These are phyloP conservation scores for Ophiostoma angusticollis DNA, from an alignment of 2,329 filamentous ascomycete genomes.

Conservation along the genomic window DNA sequence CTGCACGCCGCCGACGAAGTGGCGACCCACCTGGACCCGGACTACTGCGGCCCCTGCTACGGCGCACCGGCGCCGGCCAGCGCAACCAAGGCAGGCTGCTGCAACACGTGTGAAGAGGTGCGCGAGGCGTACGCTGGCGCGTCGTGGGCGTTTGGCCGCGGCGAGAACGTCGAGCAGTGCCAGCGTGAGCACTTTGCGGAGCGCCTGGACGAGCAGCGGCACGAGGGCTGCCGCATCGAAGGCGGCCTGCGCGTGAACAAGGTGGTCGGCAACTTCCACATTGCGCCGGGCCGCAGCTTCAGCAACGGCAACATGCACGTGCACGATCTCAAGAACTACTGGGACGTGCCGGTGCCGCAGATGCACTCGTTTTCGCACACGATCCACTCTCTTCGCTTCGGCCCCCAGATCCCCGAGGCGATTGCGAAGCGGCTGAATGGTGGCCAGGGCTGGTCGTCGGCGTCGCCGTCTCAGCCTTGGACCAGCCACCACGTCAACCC, in stretches of 20 bases:
- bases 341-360: constrained; percentile 54
- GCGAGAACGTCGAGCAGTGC: constrained; percentile 90
- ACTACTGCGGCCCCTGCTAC: constrained; percentile 91
- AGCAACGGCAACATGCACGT: constrained; percentile 95
- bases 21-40: constrained; percentile 69
- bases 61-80: constrained; percentile 62
- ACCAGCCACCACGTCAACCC: constrained; percentile 88
- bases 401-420: constrained; percentile 72
- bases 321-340: constrained; percentile 94
- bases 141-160: constrained; percentile 88
- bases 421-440: constrained; percentile 43
- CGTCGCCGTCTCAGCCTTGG: constrained; percentile 43
- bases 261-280: constrained; percentile 96
- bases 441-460: constrained; percentile 18
- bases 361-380: constrained; percentile 80
- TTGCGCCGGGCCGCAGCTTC: constrained; percentile 91
- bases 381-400: constrained; percentile 84
- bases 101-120: constrained; percentile 94
- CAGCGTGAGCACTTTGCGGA: constrained; percentile 87
- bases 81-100: constrained; percentile 75
- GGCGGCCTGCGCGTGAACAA: constrained; percentile 92
- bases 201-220: constrained; percentile 72
- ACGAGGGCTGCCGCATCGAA: constrained; percentile 89
- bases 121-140: constrained; percentile 82
- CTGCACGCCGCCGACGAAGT: constrained; percentile 58